Base-by-base conservation (phyloP, 2,329 filamentous ascomycete species). In the Fusarium brachygibbosum region DNA sequence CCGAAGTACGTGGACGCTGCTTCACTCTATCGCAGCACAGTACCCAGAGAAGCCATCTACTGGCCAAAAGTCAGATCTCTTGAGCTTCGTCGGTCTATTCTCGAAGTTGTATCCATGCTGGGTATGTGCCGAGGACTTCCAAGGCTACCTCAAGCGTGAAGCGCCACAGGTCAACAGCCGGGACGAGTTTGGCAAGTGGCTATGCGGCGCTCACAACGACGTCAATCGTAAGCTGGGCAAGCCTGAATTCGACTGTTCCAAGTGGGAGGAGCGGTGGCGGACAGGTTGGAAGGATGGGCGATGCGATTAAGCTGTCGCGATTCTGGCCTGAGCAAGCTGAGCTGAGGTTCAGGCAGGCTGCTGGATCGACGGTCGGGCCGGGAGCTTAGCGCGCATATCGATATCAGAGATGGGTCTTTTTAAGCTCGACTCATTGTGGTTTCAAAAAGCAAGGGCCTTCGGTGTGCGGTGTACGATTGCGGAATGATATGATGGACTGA, bases 201-300 rank as follows among this genome's bases (percentile, higher is more conserved):
- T 96, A 79, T 97, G 93, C 76, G 90, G 92, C 75, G 93, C 93
- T 64, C 93, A 97, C 79, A 97, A 97, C 80, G 92, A 92, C 29
- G 93, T 97, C 45, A 97, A 97, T 79, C 84, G 85, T 63, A 98
- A 98, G 83, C 80, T 99, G 72, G 96, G 96, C 50, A 99, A 99
- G 86, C 85, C 88, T 63, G 86, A 87, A 73, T 99, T 99, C 81
- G 94, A 99, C 84, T 99, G 96, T 82, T 84, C 83, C 57, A 88
- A 85, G 75, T 98, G 96, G 95, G 90, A 98, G 79, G 93, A 98
- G 85, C 87, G 96, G 78, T 99, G 96, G 96, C 86, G 92, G 81
- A 96, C 92, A 2, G 96, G 96, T 0, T 98, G 92, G 91, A 88
- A 87, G 77, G 90, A 90, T 74, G 88, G 88, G 31, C 83, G 86